Evolutionary conservation across 495 filamentous ascomycete genomes (phyloP), one percentile per base, ranked within the genome.

Genomic region (Ascodesmis nigricans): DNA sequence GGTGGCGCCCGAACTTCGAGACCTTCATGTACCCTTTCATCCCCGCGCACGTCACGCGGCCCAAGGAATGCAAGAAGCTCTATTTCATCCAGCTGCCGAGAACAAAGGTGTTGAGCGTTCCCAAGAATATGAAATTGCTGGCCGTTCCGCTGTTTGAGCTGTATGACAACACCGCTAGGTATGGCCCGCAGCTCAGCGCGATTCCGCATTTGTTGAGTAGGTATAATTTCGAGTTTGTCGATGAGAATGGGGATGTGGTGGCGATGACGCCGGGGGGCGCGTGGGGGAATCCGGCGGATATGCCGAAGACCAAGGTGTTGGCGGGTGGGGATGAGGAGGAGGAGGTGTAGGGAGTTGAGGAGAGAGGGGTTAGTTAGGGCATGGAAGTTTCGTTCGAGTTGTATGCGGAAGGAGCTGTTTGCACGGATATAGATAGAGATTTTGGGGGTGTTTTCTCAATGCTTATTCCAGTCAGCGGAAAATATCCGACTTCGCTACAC

Each of bases 21-120:
- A 97, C 87, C 1, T 95, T 93, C 62, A 93, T 93, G 87, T 97
- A 97, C 55, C 87, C 87, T 0, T 97, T 91, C 57, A 71, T 92
- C 28, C 87, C 87, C 4, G 77, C 81, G 11, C 87, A 97, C 55
- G 77, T 91, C 38, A 91, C 87, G 5, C 66, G 90, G 26, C 87
- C 87, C 11, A 97, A 93, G 63, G 87, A 97, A 64, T 92, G 83
- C 62, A 97, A 97, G 65, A 97, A 97, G 66, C 62, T 93, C 31
- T 97, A 93, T 54, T 78, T 95, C 36, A 91, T 97, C 32, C 77
- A 91, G 56, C 58, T 97, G 13, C 87, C 87, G 0, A 66, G 78
- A 53, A 81, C 75, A 40, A 95, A 92, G 62, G 76, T 95, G n/a
- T 68, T 97, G 28, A 80, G 73, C 46, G 90, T 95, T 11, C 87